These are phyloP conservation scores for Helicostylum pulchrum DNA, from an alignment of 192 early-diverging fungal genomes.

Conservation along the genomic window DNA sequence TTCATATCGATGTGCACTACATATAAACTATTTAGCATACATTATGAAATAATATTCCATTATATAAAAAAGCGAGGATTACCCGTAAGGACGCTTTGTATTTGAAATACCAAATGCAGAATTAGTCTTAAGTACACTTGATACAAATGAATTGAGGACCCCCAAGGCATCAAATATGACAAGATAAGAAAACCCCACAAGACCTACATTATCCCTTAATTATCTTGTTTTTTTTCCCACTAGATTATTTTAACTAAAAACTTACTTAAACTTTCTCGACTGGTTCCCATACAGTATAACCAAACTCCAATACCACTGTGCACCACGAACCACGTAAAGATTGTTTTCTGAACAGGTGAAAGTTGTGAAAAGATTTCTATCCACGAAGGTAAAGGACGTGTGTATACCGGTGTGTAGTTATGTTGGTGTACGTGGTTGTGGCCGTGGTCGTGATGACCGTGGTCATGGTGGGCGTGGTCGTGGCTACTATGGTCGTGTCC, in stretches of 20 bases:
- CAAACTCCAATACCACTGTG: constrained; percentile 43
- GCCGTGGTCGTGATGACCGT: constrained; percentile 2
- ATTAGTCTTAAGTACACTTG: constrained; percentile 44
- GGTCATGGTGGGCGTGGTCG: constrained; percentile 22
- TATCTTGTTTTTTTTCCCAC: neutral
- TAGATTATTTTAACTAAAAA: neutral
- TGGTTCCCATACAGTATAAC: constrained; percentile 42
- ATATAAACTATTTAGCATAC: neutral
- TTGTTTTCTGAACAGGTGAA: constrained; percentile 49
- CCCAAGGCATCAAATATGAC: constrained; percentile 60
- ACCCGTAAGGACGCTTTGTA: constrained; percentile 57
- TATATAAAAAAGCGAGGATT: constrained; percentile 8
- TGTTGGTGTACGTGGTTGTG: constrained; percentile 18
- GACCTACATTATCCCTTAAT: constrained; percentile 33
- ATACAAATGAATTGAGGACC: constrained; percentile 49
- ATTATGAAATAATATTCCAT: neutral
- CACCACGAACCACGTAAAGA: constrained; percentile 50
- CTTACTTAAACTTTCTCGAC: constrained; percentile 46
- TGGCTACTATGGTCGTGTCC: constrained; percentile 12
- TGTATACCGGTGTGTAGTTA: constrained; percentile 5
- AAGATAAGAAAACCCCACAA: constrained; percentile 48
- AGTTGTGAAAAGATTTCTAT: constrained; percentile 38
- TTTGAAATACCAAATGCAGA: constrained; percentile 39
- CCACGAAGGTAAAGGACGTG: constrained; percentile 41
- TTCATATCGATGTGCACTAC: constrained; percentile 50